phyloP scores from a whole-genome alignment of 1,284 basidiomycete genomes.

The Microbotryum violaceum region DNA sequence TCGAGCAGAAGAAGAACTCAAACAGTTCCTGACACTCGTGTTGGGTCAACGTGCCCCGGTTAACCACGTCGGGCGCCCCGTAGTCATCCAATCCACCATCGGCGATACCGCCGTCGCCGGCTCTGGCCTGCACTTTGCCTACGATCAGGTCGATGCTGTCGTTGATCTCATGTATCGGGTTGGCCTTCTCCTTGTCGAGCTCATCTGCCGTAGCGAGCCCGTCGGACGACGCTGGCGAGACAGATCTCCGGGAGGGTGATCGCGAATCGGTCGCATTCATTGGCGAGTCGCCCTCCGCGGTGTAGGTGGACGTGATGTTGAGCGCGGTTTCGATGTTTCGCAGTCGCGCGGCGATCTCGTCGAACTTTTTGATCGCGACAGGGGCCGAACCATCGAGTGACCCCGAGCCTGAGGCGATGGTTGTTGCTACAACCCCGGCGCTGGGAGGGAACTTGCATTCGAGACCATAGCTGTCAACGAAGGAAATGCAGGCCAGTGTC shows the following conservation, averaged over 20 bases:
- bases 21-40: conserved; percentile 31
- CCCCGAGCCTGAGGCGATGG: too few relatives aligned
- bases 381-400: too few relatives aligned
- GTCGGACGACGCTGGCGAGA: conserved; percentile 11
- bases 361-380: not conserved
- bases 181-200: conserved; percentile 11
- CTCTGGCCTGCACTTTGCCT: conserved; percentile 5
- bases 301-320: conserved; percentile 3
- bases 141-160: conserved; percentile 16
- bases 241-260: not conserved
- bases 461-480: conserved; percentile 20
- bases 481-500: not conserved
- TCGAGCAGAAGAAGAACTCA: conserved; percentile 30
- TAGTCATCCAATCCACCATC: conserved; percentile 14
- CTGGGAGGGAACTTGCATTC: conserved; percentile 29
- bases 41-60: conserved; percentile 18
- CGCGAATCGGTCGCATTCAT: not conserved
- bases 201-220: conserved; percentile 8
- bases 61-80: conserved; percentile 26
- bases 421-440: conserved; percentile 2
- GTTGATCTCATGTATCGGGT: conserved; percentile 27
- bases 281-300: not conserved
- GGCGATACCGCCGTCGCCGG: conserved; percentile 1
- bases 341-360: conserved; percentile 24
- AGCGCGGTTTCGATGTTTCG: conserved; percentile 30